phyloP scores from a whole-genome alignment of 2,329 filamentous ascomycete genomes.

The Didymella pomorum region DNA sequence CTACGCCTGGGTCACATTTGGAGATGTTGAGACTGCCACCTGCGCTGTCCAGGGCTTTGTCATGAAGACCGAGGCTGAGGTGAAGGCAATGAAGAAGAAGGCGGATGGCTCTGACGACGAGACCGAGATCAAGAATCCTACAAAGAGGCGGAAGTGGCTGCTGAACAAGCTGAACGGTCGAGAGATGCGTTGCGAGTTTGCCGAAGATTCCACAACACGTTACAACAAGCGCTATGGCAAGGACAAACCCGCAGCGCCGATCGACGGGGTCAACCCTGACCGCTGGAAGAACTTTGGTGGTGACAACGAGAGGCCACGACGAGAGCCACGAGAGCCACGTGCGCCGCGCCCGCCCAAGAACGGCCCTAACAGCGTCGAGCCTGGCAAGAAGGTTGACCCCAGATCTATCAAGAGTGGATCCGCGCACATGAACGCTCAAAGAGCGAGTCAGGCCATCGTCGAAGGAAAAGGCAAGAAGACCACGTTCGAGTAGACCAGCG shows the following conservation, averaged over 20 bases:
- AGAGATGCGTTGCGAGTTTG: constrained; percentile 86
- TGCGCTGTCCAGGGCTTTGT: constrained; percentile 83
- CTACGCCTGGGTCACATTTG: constrained; percentile 94
- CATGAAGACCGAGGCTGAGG: constrained; percentile 67
- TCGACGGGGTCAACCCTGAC: constrained; percentile 47
- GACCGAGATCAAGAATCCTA: constrained; percentile 53
- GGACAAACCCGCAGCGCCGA: constrained; percentile 56
- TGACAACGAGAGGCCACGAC: constrained; percentile 39
- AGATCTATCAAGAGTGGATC: constrained; percentile 55
- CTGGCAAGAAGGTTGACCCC: constrained; percentile 53
- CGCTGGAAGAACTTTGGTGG: constrained; percentile 40
- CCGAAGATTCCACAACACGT: constrained; percentile 85
- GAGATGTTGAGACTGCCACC: constrained; percentile 76
- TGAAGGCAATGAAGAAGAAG: constrained; percentile 53
- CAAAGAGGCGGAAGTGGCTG: constrained; percentile 72
- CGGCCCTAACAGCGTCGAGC: constrained; percentile 17
- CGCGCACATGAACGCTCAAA: constrained; percentile 59
- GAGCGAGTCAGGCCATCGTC: constrained; percentile 81
- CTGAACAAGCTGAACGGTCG: constrained; percentile 85
- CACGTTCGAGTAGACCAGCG: constrained; percentile 68
- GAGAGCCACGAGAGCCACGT: constrained; percentile 41
- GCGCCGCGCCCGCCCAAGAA: constrained; percentile 20
- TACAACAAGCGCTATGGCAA: constrained; percentile 96
- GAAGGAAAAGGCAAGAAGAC: constrained; percentile 81
- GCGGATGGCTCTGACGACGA: constrained; percentile 66